Percentiles rank a stretch among this genome's conserved stretches.
phyloP scores from a whole-genome alignment of 1,284 basidiomycete species.

The Thecaphora thlaspeos region DNA sequence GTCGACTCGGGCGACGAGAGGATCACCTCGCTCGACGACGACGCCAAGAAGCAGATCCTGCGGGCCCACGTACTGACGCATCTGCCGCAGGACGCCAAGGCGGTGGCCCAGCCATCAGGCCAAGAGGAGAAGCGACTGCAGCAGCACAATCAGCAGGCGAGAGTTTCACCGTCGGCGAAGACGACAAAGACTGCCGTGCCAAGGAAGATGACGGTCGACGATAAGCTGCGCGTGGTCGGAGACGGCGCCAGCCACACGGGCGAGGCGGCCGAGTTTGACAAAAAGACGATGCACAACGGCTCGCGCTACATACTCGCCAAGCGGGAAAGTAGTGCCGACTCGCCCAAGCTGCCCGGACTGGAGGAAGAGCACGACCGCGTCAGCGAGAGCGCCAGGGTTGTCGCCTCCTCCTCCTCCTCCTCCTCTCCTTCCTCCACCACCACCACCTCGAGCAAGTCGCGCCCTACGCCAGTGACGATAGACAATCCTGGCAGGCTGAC shows the following conservation, averaged over 20 bases:
- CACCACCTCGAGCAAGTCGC: constrained; percentile 1
- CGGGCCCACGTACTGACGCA: constrained; percentile 38
- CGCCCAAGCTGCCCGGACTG: neutral
- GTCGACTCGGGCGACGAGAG: constrained; percentile 2
- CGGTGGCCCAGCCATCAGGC: neutral
- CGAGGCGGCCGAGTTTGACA: constrained; percentile 12
- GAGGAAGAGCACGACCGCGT: too few species aligned
- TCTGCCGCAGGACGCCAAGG: constrained; percentile 6
- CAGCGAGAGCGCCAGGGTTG: too few species aligned
- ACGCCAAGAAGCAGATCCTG: constrained; percentile 9
- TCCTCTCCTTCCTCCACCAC: too few species aligned
- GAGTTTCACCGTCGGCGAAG: neutral
- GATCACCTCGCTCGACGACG: neutral
- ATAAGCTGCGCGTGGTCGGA: constrained; percentile 15
- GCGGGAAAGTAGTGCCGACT: constrained; percentile 10
- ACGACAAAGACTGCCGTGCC: neutral
- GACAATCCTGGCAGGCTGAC: constrained; percentile 45
- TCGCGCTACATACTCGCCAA: constrained; percentile 16
- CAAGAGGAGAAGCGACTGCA: constrained; percentile 16
- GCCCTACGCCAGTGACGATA: constrained; percentile 34
- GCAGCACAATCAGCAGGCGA: neutral
- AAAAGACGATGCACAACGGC: constrained; percentile 9
- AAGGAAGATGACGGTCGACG: constrained; percentile 11
- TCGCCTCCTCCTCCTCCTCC: too few species aligned
- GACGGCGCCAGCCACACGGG: constrained; percentile 14